Evolutionary conservation across 176 grass and related monocot genomes (phyloP), one percentile per base, ranked within the genome.

Genomic region (Olyra latifolia): DNA sequence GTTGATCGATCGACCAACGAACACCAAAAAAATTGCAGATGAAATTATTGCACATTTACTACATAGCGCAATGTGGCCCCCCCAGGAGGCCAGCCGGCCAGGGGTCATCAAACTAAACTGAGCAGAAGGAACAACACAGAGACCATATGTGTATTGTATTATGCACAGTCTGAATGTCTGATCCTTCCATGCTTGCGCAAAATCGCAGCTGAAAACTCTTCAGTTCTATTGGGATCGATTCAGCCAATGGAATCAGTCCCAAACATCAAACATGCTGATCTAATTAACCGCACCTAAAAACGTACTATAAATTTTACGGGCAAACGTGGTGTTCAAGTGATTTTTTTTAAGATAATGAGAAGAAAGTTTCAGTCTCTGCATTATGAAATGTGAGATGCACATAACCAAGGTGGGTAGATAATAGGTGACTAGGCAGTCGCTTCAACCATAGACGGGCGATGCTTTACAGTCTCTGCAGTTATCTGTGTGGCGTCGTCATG

Each of bases 1-100:
- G 32, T 35, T 4, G 32, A 35, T 35, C 57, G 62, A 78, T 72
- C 66, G 48, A 72, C 69, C 60, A 79, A 85, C 75, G 13, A 45
- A 43, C 83, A 79, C 69, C 69, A 19, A 46, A 74, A 28, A 25
- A 46, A 74, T n/a, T 63, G 27, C 49, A 46, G 76, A 57, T 10
- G 10, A 12, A 47, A 12, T 69, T 22, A 69, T 28, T 68, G 62
- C 72, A 5, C 62, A 75, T 81, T 76, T 50, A 87, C 41, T 49
- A 1, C 17, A 3, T 5, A 20, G 22, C 19, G 15, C 1, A 29
- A 17, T 1, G 70, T 61, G 58, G 70, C 0, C 28, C 68, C 68
- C 35, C 28, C 10, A 70, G 23, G 32, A 72, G 9, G 10, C 32
- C 24, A 9, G 19, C 8, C 1, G 32, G 11, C 16, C 17, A 72